Evolutionary conservation across 2,329 filamentous ascomycete species (phyloP), one percentile per base, ranked within the genome.

Genomic region (Cercospora sp.): DNA sequence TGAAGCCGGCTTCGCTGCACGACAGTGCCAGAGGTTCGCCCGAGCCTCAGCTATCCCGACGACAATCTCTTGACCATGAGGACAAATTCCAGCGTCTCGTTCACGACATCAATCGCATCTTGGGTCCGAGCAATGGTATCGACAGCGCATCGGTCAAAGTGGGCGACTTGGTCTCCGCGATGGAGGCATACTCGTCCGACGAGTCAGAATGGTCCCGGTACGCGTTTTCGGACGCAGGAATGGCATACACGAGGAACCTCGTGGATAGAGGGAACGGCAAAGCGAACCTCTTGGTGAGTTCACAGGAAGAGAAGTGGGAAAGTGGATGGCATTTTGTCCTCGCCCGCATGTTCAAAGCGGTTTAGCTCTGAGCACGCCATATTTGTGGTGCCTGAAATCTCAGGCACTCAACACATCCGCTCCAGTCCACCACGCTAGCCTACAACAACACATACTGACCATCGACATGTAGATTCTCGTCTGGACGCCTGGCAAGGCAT

Each of bases 211-310:
- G 94, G 94, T 77, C 81, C 63, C 84, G 83, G 70, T 97, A 92
- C 80, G 91, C 91, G 30, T 86, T 94, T 73, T 86, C 85, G n/a
- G 90, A 96, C 75, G 73, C 81, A 18, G 88, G 84, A 70, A 85
- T 89, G 74, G 86, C 87, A 1, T 97, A 97, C 79, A 97, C 94
- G 12, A 84, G 94, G 65, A 97, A 97, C 77, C 86, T 97, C 3
- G 93, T 97, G 55, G 92, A 96, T 75, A 90, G 93, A 77, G 92
- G 93, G 2, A 97, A 97, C 74, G 93, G 89, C 67, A 92, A 91
- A 79, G 89, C 88, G 75, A 92, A 92, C 75, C 79, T 64, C 39
- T 31, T 92, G 78, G 89, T 91, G 80, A 76, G 86, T 80, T 28
- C 26, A 68, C 36, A 63, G 28, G 28, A 48, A n/a, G 36, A 53